These are phyloP conservation scores for Xenoacremonium recifei DNA, from an alignment of 2,329 filamentous ascomycete genomes.

Conservation along the genomic window DNA sequence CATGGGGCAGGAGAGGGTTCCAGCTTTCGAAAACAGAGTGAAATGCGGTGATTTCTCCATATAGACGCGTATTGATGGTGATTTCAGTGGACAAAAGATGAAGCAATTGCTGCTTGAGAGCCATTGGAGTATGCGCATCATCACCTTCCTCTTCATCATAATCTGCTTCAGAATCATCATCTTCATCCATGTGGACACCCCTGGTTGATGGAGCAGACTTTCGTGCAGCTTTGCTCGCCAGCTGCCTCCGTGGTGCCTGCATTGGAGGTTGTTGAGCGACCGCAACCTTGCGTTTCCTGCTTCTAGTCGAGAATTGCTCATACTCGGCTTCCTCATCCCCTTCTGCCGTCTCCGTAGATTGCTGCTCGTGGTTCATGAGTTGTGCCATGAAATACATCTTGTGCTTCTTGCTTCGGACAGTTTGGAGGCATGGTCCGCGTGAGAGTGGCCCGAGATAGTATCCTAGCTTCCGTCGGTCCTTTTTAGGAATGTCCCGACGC, in stretches of 20 bases:
- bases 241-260: conserved; percentile 3
- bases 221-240: conserved; percentile 3
- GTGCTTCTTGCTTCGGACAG: conserved; percentile 23
- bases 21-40: conserved; percentile 47
- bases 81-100: conserved; percentile 48
- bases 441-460: conserved; percentile 37
- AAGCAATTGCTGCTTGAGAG: conserved; percentile 47
- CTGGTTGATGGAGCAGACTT: neutral
- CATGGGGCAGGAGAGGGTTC: conserved; percentile 48
- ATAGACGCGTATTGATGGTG: conserved; percentile 41
- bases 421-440: conserved; percentile 22
- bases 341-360: conserved; percentile 24
- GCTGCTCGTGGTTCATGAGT: conserved; percentile 32
- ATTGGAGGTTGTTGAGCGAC: neutral
- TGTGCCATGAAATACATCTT: conserved; percentile 43
- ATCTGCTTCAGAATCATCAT: conserved; percentile 1
- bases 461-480: conserved; percentile 25
- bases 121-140: conserved; percentile 32
- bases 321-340: conserved; percentile 40
- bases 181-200: conserved; percentile 1
- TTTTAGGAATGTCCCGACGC: conserved; percentile 26
- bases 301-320: conserved; percentile 3
- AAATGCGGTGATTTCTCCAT: conserved; percentile 45
- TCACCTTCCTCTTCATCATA: conserved; percentile 13
- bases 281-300: conserved; percentile 4